Evolutionary conservation across 208 protist species (phyloP), one percentile per base, ranked within the genome.

Genomic region (Lotmaria passim): DNA sequence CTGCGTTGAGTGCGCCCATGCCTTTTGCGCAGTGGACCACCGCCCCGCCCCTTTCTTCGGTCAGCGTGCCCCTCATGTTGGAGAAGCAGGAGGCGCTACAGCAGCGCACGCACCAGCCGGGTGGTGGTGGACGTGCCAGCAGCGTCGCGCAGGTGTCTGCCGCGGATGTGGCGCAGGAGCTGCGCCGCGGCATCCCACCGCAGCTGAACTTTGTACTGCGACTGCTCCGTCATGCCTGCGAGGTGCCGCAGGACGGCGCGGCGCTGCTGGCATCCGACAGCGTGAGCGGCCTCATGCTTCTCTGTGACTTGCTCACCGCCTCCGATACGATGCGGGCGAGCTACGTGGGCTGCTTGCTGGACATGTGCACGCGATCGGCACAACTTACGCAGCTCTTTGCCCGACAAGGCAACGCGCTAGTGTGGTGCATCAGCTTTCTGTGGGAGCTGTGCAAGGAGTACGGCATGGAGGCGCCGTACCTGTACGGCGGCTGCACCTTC

Each of bases 41-140:
- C 39, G 53, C 77, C 1, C 93, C 93, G 59, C 91, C 91, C 0
- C 73, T 94, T 7, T 82, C 75, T 1, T 77, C 81, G 28, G 58
- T 96, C 59, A 91, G 77, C 58, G 76, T 79, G 19, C 87, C 87
- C 19, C 70, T 96, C 26, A 96, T 96, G 91, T 78, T 92, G 53
- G 79, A 91, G 70, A 80, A 80, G 31, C 85, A 94, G 38, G 81
- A 92, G 61, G 73, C 82, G 57, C 31, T 81, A 43, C 59, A 56
- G 39, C 19, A 72, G 52, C 43, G 68, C 72, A 79, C 53, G 46
- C 82, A 41, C 41, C 73, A 62, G 26, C 57, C 47, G 17, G 55
- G 61, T 17, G 56, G 53, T 1, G 7, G 15, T 3, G 31, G 31
- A 19, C 21, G 47, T 28, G 31, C 34, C 28, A 43, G 59, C 21